Percentiles rank a stretch among this genome's conserved stretches.
Conservation (phyloP, 441 rosid species). For the Gossypium lobatum region DNA sequence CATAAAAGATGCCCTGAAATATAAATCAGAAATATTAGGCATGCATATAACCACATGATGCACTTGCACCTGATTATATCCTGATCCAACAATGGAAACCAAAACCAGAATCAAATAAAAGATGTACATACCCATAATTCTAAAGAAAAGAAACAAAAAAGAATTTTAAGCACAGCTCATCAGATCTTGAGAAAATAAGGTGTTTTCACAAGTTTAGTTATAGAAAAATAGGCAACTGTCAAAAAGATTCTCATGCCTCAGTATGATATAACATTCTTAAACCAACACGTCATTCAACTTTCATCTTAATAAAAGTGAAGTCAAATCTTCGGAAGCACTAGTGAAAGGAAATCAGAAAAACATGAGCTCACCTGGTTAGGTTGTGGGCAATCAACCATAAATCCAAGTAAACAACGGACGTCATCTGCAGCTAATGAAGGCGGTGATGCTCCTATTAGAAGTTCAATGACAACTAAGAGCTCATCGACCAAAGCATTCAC, state of each 20-base stretch:
- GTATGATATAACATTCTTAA: slow-evolving; percentile 3
- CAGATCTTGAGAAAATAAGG: background rate
- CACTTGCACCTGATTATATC: background rate
- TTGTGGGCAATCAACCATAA: slow-evolving; percentile 96
- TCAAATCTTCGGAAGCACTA: background rate
- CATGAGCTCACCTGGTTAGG: slow-evolving; percentile 73
- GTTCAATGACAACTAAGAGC: slow-evolving; percentile 96
- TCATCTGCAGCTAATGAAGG: slow-evolving; percentile 77
- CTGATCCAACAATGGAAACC: slow-evolving; percentile 6
- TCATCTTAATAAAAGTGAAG: background rate
- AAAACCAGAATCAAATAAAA: background rate
- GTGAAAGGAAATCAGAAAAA: background rate
- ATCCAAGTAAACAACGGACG: slow-evolving; percentile 79
- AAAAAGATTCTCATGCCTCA: background rate
- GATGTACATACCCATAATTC: background rate
- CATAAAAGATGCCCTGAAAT: background rate
- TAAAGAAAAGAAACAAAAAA: slow-evolving; percentile 3
- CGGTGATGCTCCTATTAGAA: slow-evolving; percentile 84
- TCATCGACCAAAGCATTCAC: slow-evolving; percentile 97
- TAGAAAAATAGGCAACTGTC: slow-evolving; percentile 3
- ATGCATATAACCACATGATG: background rate
- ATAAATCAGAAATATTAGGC: slow-evolving; percentile 5
- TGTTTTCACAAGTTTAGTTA: background rate
- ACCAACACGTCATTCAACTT: background rate
- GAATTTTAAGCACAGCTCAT: background rate